phyloP scores from a whole-genome alignment of 2,329 filamentous ascomycete species.

The Ceratocystis colombiana region DNA sequence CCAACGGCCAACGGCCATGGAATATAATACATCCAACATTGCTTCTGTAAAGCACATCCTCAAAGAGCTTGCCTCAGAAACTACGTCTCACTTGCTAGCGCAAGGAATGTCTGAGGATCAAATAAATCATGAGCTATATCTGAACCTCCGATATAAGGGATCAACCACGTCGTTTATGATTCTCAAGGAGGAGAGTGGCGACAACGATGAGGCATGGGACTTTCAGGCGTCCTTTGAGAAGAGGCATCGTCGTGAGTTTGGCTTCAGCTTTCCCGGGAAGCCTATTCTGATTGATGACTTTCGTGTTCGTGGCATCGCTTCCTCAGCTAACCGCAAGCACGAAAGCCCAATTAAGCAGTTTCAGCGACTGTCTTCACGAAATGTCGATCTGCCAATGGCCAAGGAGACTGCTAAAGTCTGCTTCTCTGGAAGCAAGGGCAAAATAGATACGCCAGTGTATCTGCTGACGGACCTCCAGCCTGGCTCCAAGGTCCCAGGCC shows the following conservation, averaged over 20 bases:
- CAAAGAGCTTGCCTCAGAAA: constrained; percentile 67
- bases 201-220: constrained; percentile 59
- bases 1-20: constrained; percentile 61
- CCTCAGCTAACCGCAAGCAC: constrained; percentile 37
- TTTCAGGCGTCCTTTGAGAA: constrained; percentile 76
- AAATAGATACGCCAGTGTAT: constrained; percentile 65
- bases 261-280: constrained; percentile 72
- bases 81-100: constrained; percentile 53
- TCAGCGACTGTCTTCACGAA: constrained; percentile 37
- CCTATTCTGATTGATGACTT: constrained; percentile 89
- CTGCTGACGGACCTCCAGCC: constrained; percentile 64
- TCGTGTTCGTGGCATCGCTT: constrained; percentile 71
- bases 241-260: constrained; percentile 87
- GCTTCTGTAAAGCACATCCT: constrained; percentile 62
- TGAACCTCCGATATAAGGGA: constrained; percentile 86
- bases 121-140: constrained; percentile 79
- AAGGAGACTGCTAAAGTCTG: constrained; percentile 59
- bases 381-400: constrained; percentile 44
- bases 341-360: constrained; percentile 80
- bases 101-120: constrained; percentile 70
- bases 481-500: constrained; percentile 64
- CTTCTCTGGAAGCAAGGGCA: constrained; percentile 56
- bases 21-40: constrained; percentile 46
- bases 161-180: constrained; percentile 90
- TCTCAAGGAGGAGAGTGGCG: constrained; percentile 48